Base-by-base conservation (phyloP, 495 filamentous ascomycete species). In the Zalerion maritima region DNA sequence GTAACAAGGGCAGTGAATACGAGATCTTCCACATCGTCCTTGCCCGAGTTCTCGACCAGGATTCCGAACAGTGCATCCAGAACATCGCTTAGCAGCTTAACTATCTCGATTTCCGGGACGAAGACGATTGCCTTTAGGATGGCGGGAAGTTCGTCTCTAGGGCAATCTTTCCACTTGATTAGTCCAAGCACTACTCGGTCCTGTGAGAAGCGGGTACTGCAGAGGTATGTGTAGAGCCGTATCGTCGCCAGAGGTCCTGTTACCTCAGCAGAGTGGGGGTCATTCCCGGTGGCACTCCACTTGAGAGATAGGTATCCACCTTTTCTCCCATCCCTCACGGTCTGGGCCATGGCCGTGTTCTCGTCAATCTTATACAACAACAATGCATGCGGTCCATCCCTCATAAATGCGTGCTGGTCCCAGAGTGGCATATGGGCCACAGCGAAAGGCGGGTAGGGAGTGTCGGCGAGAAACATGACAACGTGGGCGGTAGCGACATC, bases 31-130 rank as follows among this genome's bases (percentile, higher is more conserved):
- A 81, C 78, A 38, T 93, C 84, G 33, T 91, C 81, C 31, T 84
- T 81, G 3, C 82, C 83, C 7, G 82, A 69, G 46, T 94, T 74
- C 38, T 91, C 82, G 7, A 89, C 76, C 16, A 96, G 51, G 20
- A 96, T 85, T 6, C 81, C 75, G 43, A 99, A 99, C 8, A 96
- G 66, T 6, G 84, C 74, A 47, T 94, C 83, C 41, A 99, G 77
- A 9, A 99, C 86, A 44, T 92, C 78, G 35, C 68, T 73, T 6
- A 94, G 58, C 28, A 93, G 67, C 54, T 94, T 99, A 34, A 96
- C 89, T 15, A 96, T 81, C 54, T 99, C 89, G 28, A 94, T 93
- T 48, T 99, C 89, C 0, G 89, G 77, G 6, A 99, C 89, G 43
- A 96, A 99, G 6, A 80, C 72, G 21, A 96, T 65, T 35, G 81